These are phyloP conservation scores for Cucurbitaria berberidis DNA, from an alignment of 2,329 filamentous ascomycete genomes.

Conservation along the genomic window DNA sequence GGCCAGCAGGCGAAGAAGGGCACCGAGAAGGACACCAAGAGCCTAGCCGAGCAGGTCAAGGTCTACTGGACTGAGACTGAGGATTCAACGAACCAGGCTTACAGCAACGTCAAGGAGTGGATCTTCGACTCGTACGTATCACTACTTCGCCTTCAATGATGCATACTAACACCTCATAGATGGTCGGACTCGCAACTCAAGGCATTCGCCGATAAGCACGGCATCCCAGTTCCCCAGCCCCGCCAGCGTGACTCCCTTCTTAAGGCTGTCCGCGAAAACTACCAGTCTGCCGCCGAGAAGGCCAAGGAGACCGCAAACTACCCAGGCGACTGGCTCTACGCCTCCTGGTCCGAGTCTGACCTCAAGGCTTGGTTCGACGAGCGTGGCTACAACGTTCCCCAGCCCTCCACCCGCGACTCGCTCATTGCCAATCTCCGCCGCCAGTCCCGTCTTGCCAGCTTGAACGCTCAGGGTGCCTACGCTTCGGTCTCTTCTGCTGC, in stretches of 20 bases:
- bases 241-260: slow-evolving; percentile 83
- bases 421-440: slow-evolving; percentile 88
- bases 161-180: slow-evolving; percentile 57
- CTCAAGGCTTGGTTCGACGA: slow-evolving; percentile 93
- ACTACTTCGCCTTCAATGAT: background rate
- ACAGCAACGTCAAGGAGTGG: slow-evolving; percentile 81
- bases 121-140: slow-evolving; percentile 76
- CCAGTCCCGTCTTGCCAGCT: slow-evolving; percentile 80
- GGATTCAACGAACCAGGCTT: slow-evolving; percentile 75
- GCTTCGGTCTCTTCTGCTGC: slow-evolving; percentile 55
- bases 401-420: slow-evolving; percentile 83
- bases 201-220: slow-evolving; percentile 86
- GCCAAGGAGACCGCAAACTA: slow-evolving; percentile 80
- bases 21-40: slow-evolving; percentile 71
- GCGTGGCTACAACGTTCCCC: slow-evolving; percentile 83
- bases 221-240: slow-evolving; percentile 86
- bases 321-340: slow-evolving; percentile 93
- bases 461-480: slow-evolving; percentile 65
- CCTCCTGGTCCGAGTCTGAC: slow-evolving; percentile 89
- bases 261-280: slow-evolving; percentile 77
- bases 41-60: slow-evolving; percentile 72
- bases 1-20: slow-evolving; percentile 72
- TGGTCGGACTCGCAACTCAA: slow-evolving; percentile 96
- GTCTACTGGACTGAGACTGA: slow-evolving; percentile 78
- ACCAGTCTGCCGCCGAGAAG: slow-evolving; percentile 77